Percentiles rank a stretch among this genome's conserved stretches.
Evolutionary conservation across 352 stramenopile species (phyloP).

Genomic region (Globisporangium perplexum): DNA sequence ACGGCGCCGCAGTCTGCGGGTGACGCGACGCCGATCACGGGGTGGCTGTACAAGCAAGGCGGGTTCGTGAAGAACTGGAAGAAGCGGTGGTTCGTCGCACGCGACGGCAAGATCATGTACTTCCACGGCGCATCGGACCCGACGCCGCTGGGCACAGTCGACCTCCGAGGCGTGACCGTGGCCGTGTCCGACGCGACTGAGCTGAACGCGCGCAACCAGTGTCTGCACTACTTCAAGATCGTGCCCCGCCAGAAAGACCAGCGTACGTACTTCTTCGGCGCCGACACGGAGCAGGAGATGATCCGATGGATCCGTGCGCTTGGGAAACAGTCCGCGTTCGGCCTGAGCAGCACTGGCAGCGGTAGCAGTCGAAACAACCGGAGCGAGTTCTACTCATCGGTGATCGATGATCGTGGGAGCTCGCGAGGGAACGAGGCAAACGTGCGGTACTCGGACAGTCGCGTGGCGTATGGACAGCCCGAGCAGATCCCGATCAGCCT

Average conservation of each 20-base stretch:
- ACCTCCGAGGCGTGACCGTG: conserved; percentile 50
- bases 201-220: conserved; percentile 55
- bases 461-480: conserved; percentile 11
- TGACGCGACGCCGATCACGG: conserved; percentile 44
- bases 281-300: conserved; percentile 63
- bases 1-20: conserved; percentile 15
- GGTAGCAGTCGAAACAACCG: not conserved
- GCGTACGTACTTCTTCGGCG: conserved; percentile 71
- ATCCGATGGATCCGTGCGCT: conserved; percentile 62
- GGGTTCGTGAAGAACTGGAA: conserved; percentile 86
- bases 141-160: conserved; percentile 60
- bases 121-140: conserved; percentile 57
- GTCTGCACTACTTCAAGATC: conserved; percentile 66
- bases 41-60: conserved; percentile 71
- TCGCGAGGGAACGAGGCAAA: not conserved
- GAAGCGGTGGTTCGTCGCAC: conserved; percentile 78
- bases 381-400: conserved; percentile 2
- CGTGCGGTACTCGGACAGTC: conserved; percentile 18
- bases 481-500: conserved; percentile 5
- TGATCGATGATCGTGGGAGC: not conserved
- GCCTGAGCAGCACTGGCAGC: conserved; percentile 1
- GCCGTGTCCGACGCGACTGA: conserved; percentile 52
- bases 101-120: conserved; percentile 77
- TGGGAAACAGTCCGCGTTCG: conserved; percentile 36
- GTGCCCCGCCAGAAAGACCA: conserved; percentile 45